These are phyloP conservation scores for Pyricularia sp. DNA, from an alignment of 2,329 filamentous ascomycete genomes.

Conservation along the genomic window DNA sequence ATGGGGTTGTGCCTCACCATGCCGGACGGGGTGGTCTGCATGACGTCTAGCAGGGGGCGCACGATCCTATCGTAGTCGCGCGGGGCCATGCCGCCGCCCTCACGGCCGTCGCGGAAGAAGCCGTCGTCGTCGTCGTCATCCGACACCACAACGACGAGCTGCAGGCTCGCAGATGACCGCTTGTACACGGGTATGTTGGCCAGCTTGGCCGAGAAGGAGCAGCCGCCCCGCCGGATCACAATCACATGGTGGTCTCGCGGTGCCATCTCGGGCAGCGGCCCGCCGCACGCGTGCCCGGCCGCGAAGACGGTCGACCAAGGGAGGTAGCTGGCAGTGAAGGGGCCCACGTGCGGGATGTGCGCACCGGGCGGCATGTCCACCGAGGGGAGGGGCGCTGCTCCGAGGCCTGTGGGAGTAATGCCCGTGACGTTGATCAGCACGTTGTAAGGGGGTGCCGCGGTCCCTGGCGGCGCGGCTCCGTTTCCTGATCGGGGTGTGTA, in stretches of 20 bases:
- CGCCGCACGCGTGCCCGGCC: slow-evolving; percentile 53
- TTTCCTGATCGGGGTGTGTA: neutral
- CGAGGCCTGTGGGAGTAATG: slow-evolving; percentile 21
- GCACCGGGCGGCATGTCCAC: slow-evolving; percentile 24
- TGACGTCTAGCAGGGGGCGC: slow-evolving; percentile 60
- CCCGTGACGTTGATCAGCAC: slow-evolving; percentile 21
- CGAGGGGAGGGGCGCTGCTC: slow-evolving; percentile 37
- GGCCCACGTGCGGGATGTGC: slow-evolving; percentile 17
- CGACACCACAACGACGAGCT: slow-evolving; percentile 69
- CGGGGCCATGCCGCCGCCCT: slow-evolving; percentile 12
- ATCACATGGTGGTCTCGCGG: slow-evolving; percentile 58
- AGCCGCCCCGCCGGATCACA: slow-evolving; percentile 68
- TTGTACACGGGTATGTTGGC: slow-evolving; percentile 70
- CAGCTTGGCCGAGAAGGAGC: slow-evolving; percentile 73
- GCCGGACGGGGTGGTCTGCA: slow-evolving; percentile 58
- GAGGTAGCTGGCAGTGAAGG: slow-evolving; percentile 31
- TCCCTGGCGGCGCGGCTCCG: neutral
- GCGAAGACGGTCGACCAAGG: slow-evolving; percentile 61
- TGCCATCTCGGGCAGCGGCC: slow-evolving; percentile 36
- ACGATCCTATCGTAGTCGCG: slow-evolving; percentile 20
- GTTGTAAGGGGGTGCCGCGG: slow-evolving; percentile 13
- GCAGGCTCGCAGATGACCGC: slow-evolving; percentile 46
- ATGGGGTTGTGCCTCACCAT: slow-evolving; percentile 59
- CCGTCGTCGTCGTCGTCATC: slow-evolving; percentile 33
- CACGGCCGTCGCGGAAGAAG: neutral